Evolutionary conservation across 2,329 filamentous ascomycete species (phyloP), one percentile per base, ranked within the genome.

Genomic region (Penicillium frequentans): DNA sequence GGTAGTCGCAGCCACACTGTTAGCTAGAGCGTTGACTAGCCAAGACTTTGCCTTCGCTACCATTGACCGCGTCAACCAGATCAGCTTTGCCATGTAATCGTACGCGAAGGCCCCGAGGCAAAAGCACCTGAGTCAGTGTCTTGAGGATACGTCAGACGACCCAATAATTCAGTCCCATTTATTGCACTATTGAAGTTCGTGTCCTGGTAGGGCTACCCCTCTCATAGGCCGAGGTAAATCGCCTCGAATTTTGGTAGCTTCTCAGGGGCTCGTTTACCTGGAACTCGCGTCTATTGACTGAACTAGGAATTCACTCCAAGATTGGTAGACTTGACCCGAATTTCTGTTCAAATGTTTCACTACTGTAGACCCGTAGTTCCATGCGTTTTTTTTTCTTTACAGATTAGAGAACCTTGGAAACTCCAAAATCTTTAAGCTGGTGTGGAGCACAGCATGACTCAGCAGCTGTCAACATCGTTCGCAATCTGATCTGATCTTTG

Each of bases 361-460:
- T 37, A 14, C 45, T 11, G 9, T 47, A 21, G 23, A 24, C 8
- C 29, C 47, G 21, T 33, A 37, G 10, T 23, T 16, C 21, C 11
- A 19, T 19, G 5, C 23, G 19, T 21, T 13, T 42, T 42, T 42
- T 23, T 10, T 5, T 23, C 19, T 14, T 42, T 39, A 5, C 35
- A 19, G n/a, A 39, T 19, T 29, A 9, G 24, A 21, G 55, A 56
- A 54, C 47, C 54, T 60, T 60, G 57, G 33, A 51, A 51, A 58
- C 21, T 21, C 10, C 27, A 52, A 57, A 57, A 52, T 55, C 58
- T 61, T 57, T 55, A 60, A 65, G 64, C 62, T 61, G 56, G 54
- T 60, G 61, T 66, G 62, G 62, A 64, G 56, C 43, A 59, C 31
- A 29, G 1, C 48, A 51, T 63, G 58, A 64, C 50, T 64, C 56